A percentile compares a stretch with the other conserved stretches of the same genome.
Conservation (phyloP, 2,329 filamentous ascomycete genomes). For the Hypoxylon sp. region DNA sequence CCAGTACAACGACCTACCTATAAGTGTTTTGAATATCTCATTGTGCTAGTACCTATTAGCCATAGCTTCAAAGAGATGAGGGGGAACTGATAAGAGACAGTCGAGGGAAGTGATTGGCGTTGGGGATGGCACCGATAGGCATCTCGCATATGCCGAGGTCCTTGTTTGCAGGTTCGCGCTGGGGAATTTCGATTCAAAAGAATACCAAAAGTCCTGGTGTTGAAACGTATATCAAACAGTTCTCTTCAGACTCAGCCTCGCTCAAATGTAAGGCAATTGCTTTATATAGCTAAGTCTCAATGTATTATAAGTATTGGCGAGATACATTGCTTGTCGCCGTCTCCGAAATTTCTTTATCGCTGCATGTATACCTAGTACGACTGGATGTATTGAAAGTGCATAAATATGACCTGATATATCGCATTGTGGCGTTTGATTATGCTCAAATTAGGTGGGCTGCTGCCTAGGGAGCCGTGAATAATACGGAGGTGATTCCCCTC, state of each 20-base stretch:
- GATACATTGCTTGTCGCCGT: too few relatives aligned
- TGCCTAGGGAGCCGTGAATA: neutral
- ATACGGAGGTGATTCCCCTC: too few relatives aligned
- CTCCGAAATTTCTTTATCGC: too few relatives aligned
- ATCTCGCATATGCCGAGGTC: neutral
- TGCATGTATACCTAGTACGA: neutral
- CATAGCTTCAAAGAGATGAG: neutral
- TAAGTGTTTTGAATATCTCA: neutral
- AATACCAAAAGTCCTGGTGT: neutral
- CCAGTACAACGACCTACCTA: neutral
- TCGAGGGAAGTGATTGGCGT: conserved; percentile 24
- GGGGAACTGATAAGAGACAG: conserved; percentile 40
- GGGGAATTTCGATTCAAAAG: neutral
- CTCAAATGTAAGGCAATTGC: neutral
- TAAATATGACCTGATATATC: neutral
- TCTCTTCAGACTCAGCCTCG: neutral
- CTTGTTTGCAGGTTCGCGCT: neutral
- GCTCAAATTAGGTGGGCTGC: neutral
- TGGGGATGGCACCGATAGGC: conserved; percentile 7
- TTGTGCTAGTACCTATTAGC: neutral
- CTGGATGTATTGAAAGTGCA: neutral
- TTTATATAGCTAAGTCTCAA: neutral
- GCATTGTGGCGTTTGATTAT: neutral
- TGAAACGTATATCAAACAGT: neutral
- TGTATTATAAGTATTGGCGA: too few relatives aligned